A percentile compares a stretch with the other conserved stretches of the same genome.
Evolutionary conservation across 768 basidiomycete species (phyloP).

Genomic region (Agrocybe chaxingu): DNA sequence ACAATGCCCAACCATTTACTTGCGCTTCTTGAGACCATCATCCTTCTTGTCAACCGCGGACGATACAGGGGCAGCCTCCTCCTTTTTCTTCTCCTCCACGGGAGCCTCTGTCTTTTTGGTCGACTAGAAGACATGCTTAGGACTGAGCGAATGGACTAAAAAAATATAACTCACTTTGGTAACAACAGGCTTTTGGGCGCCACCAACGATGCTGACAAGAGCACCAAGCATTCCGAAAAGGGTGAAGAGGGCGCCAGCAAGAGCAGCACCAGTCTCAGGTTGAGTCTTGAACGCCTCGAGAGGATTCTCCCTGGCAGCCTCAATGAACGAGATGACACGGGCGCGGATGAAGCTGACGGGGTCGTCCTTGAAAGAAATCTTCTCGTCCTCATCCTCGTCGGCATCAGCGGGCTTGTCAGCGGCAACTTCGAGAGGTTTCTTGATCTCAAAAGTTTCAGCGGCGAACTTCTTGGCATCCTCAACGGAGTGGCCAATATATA

Average conservation of each 20-base stretch:
- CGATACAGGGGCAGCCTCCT: conserved; percentile 63
- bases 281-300: conserved; percentile 80
- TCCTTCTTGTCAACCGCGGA: conserved; percentile 75
- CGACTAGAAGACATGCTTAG: conserved; percentile 35
- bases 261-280: conserved; percentile 81
- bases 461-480: conserved; percentile 84
- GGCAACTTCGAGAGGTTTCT: conserved; percentile 78
- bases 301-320: conserved; percentile 72
- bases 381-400: conserved; percentile 43
- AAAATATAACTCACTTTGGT: conserved; percentile 50
- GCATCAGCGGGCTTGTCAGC: conserved; percentile 51
- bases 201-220: conserved; percentile 76
- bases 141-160: not conserved
- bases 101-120: conserved; percentile 77
- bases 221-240: conserved; percentile 83
- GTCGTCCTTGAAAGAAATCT: conserved; percentile 60
- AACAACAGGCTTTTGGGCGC: conserved; percentile 64
- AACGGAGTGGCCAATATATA: conserved; percentile 89
- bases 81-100: conserved; percentile 64
- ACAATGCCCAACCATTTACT: conserved; percentile 17
- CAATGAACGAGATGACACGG: conserved; percentile 78
- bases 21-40: conserved; percentile 75
- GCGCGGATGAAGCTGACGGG: conserved; percentile 78
- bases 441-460: conserved; percentile 86
- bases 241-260: conserved; percentile 71